These are phyloP conservation scores for Musa balbisiana DNA, from an alignment of 202 grass and related monocot genomes.

Conservation along the genomic window DNA sequence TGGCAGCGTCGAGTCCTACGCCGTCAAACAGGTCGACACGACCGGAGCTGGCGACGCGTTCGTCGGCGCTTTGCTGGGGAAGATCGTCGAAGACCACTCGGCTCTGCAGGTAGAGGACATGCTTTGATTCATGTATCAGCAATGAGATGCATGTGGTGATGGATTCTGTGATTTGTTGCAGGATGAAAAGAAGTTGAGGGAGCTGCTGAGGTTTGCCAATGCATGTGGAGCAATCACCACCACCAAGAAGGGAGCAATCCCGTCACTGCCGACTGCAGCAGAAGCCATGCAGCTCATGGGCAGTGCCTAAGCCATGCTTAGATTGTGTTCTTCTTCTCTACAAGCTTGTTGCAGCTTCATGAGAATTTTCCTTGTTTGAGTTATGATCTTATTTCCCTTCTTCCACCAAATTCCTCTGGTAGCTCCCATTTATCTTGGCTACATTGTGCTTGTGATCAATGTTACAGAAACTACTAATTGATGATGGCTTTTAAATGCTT, in stretches of 20 bases:
- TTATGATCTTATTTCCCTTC: not conserved
- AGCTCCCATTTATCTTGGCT: too few relatives aligned
- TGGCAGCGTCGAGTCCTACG: slow-evolving; percentile 53
- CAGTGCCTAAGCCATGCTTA: not conserved
- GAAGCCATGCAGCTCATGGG: slow-evolving; percentile 1
- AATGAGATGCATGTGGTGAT: too few relatives aligned
- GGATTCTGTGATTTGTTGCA: not conserved
- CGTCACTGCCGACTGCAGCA: slow-evolving; percentile 8
- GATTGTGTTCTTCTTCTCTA: not conserved
- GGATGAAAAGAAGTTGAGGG: slow-evolving; percentile 20
- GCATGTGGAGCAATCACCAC: slow-evolving; percentile 20
- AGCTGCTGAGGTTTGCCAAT: slow-evolving; percentile 6
- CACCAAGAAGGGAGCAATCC: slow-evolving; percentile 19
- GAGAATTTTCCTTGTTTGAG: not conserved
- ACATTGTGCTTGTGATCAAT: not conserved
- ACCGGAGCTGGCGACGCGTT: slow-evolving; percentile 95
- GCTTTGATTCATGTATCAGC: too few relatives aligned
- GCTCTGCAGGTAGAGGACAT: slow-evolving; percentile 55
- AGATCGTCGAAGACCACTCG: slow-evolving; percentile 66
- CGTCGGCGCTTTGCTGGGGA: slow-evolving; percentile 61
- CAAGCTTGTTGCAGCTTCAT: not conserved
- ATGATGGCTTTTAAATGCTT: too few relatives aligned
- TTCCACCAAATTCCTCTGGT: not conserved
- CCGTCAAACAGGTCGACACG: slow-evolving; percentile 83
- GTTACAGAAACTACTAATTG: not conserved